Conservation (phyloP, 129 eudicot species). For the Pulicaria dysenterica region DNA sequence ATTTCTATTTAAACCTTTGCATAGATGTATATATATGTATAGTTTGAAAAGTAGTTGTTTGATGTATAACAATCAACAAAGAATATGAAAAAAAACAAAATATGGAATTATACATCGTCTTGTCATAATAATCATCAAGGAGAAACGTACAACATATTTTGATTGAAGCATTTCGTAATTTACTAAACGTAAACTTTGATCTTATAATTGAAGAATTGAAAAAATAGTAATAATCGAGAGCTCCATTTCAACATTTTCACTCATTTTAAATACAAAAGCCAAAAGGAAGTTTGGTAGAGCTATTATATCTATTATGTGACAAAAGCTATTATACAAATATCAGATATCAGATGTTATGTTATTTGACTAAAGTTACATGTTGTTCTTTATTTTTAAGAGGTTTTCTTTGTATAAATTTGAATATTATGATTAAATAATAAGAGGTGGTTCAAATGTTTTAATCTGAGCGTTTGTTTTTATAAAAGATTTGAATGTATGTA, state of each 20-base stretch:
- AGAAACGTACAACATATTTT: neutral
- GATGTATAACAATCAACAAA: neutral
- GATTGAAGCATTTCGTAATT: neutral
- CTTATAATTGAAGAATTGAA: neutral
- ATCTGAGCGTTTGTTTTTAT: no score
- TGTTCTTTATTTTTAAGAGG: no score
- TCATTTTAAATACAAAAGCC: neutral
- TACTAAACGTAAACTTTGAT: conserved; percentile 1
- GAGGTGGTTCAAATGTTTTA: no score
- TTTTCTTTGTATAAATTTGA: no score
- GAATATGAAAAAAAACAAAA: neutral
- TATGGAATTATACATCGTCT: neutral
- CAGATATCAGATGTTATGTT: no score
- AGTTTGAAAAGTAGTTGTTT: neutral
- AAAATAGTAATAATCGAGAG: neutral
- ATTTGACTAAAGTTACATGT: no score
- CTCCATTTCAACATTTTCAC: neutral
- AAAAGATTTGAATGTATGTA: no score
- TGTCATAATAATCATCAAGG: neutral
- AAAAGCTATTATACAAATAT: no score
- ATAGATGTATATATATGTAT: no score
- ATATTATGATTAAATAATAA: no score
- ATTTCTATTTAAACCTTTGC: no score
- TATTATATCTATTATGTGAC: neutral
- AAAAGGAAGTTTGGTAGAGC: neutral